Conservation (phyloP, 1,139 yeast species). For the Nakaseomyces kungkrabaensis region DNA sequence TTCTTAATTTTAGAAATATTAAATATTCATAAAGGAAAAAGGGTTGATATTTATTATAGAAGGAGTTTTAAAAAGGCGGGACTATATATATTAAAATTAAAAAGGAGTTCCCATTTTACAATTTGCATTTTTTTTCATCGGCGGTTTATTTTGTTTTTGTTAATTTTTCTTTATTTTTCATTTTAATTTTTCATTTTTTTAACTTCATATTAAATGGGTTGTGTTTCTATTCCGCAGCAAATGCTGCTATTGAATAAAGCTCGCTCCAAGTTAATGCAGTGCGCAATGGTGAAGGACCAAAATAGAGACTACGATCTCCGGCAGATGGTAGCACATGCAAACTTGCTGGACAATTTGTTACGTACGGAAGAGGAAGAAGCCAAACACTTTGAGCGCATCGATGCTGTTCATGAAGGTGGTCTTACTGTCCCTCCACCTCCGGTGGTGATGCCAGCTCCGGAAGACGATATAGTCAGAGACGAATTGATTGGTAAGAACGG, state of each 20-base stretch:
- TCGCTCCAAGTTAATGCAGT: conserved; percentile 4
- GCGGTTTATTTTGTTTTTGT: not conserved
- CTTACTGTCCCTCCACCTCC: not conserved
- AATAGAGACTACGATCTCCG: conserved; percentile 13
- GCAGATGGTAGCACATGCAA: conserved; percentile 22
- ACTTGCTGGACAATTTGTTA: conserved; percentile 15
- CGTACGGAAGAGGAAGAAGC: not conserved
- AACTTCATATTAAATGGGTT: not conserved
- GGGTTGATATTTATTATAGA: too few species aligned
- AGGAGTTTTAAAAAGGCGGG: too few species aligned
- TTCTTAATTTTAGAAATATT: too few species aligned
- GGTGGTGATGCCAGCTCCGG: not conserved
- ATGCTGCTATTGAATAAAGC: conserved; percentile 1
- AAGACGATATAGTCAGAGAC: too few species aligned
- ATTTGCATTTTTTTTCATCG: too few species aligned
- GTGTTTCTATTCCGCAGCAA: conserved; percentile 4
- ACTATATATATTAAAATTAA: too few species aligned
- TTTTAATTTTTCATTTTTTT: too few species aligned
- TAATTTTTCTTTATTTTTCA: too few species aligned
- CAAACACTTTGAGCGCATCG: not conserved
- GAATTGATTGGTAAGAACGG: not conserved
- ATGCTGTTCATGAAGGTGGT: not conserved
- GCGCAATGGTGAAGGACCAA: conserved; percentile 3
- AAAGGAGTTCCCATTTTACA: too few species aligned
- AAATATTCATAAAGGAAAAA: too few species aligned